phyloP scores from a whole-genome alignment of 768 basidiomycete species.

The Russula sp. region DNA sequence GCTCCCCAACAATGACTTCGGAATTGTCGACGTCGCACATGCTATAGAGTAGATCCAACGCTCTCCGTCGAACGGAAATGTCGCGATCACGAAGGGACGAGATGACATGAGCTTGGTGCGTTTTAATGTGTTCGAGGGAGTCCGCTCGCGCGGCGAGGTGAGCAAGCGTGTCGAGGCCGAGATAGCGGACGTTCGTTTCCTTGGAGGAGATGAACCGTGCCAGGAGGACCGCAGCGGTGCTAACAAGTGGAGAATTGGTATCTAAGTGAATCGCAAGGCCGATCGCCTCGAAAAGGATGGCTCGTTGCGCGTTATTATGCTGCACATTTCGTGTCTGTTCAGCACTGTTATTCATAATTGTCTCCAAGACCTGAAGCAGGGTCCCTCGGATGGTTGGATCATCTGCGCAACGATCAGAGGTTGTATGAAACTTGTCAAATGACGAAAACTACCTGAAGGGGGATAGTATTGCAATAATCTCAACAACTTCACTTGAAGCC shows the following conservation, averaged over 20 bases:
- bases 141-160: conserved; percentile 94
- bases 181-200: conserved; percentile 97
- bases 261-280: conserved; percentile 94
- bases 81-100: conserved; percentile 93
- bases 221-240: conserved; percentile 80
- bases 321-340: conserved; percentile 93
- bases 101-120: conserved; percentile 94
- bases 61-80: conserved; percentile 90
- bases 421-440: neutral
- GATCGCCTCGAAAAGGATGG: conserved; percentile 97
- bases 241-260: conserved; percentile 80
- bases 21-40: conserved; percentile 99
- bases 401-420: conserved; percentile 40
- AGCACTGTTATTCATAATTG: conserved; percentile 84
- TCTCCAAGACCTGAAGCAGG: conserved; percentile 77
- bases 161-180: conserved; percentile 96
- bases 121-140: conserved; percentile 86
- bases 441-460: conserved; percentile 65
- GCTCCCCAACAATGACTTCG: conserved; percentile 90
- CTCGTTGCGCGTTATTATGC: conserved; percentile 97
- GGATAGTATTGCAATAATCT: conserved; percentile 93
- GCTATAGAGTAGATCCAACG: conserved; percentile 92
- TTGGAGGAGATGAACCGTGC: conserved; percentile 96
- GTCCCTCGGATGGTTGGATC: conserved; percentile 73
- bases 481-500: conserved; percentile 94